A percentile compares a stretch with the other conserved stretches of the same genome.
Conservation (phyloP, 768 basidiomycete species). For the Postia placenta region DNA sequence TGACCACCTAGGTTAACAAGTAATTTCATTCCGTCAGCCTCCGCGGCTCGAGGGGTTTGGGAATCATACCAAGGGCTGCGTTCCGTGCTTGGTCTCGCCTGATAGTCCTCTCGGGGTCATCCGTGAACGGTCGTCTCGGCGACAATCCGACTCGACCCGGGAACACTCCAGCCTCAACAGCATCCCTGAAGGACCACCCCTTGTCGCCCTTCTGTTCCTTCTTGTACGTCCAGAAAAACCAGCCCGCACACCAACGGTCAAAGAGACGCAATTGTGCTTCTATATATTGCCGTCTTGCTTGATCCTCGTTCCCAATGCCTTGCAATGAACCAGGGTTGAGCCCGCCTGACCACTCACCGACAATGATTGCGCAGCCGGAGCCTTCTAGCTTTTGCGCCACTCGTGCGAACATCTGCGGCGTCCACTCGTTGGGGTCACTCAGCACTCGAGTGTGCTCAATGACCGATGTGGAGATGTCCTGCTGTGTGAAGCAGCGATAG, state of each 20-base stretch:
- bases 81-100: constrained; percentile 22
- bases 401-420: constrained; percentile 34
- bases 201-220: constrained; percentile 59
- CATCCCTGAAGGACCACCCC: constrained; percentile 72
- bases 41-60: neutral
- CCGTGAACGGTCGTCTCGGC: constrained; percentile 8
- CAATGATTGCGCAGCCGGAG: constrained; percentile 48
- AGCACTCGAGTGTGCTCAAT: constrained; percentile 48
- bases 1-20: constrained; percentile 27
- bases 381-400: constrained; percentile 27
- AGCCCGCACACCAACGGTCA: constrained; percentile 60
- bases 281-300: constrained; percentile 43
- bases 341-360: constrained; percentile 79
- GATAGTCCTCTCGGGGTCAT: constrained; percentile 34
- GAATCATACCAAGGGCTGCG: constrained; percentile 20
- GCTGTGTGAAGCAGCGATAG: constrained; percentile 70
- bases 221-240: constrained; percentile 85
- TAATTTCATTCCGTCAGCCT: neutral
- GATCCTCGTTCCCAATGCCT: constrained; percentile 35
- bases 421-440: constrained; percentile 31
- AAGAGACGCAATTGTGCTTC: constrained; percentile 61
- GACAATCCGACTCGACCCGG: constrained; percentile 30
- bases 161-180: constrained; percentile 55
- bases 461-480: constrained; percentile 49
- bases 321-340: constrained; percentile 60